A percentile compares a stretch with the other conserved stretches of the same genome.
phyloP scores from a whole-genome alignment of 78 protist species.

The Carpediemonas membranifera region DNA sequence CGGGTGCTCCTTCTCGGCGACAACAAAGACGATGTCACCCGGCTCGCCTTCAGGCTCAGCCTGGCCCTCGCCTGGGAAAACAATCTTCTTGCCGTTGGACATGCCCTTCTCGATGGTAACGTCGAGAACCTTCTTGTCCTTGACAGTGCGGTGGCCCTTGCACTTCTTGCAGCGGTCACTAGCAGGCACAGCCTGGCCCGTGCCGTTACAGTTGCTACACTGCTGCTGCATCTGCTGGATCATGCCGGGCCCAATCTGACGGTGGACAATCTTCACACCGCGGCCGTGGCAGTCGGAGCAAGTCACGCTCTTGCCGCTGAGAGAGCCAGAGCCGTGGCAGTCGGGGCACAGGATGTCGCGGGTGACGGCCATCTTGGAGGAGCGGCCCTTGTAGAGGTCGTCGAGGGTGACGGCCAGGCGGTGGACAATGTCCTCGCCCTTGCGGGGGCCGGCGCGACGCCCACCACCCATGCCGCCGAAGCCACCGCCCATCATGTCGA shows the following conservation, averaged over 20 bases:
- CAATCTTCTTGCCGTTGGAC: constrained; percentile 58
- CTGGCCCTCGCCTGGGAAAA: constrained; percentile 49
- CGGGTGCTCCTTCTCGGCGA: constrained; percentile 46
- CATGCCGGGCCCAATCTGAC: constrained; percentile 1
- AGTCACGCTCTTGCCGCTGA: too few species aligned
- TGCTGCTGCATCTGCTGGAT: background rate
- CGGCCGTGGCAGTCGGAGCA: background rate
- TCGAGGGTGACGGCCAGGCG: constrained; percentile 2
- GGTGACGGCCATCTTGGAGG: constrained; percentile 36
- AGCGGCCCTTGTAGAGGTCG: constrained; percentile 11
- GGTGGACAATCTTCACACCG: background rate
- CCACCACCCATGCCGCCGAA: background rate
- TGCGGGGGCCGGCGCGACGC: background rate
- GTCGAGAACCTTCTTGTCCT: constrained; percentile 11
- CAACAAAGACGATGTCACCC: constrained; percentile 51
- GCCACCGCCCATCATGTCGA: too few species aligned
- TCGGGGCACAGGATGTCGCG: background rate
- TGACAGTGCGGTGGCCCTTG: background rate
- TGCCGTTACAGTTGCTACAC: background rate
- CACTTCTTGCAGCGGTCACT: background rate
- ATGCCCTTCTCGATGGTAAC: constrained; percentile 45
- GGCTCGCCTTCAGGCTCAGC: constrained; percentile 23
- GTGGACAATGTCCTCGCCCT: background rate
- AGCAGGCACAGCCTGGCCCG: background rate
- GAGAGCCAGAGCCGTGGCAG: background rate